These are phyloP conservation scores for Pseudohyphozyma bogoriensis DNA, from an alignment of 768 basidiomycete genomes.

Conservation along the genomic window DNA sequence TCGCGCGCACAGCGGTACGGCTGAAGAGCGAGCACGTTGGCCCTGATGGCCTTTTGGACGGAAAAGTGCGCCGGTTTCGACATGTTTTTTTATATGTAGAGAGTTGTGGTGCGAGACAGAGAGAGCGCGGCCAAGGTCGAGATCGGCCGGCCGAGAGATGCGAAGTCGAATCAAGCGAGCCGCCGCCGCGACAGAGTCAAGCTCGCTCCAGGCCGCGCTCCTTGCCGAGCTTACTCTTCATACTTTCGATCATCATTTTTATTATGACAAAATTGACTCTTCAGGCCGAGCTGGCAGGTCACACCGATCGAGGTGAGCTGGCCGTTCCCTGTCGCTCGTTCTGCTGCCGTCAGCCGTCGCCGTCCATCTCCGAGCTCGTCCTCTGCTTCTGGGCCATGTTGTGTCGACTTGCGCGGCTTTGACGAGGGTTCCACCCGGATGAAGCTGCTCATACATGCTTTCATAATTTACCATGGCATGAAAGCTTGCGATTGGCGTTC, in stretches of 20 bases:
- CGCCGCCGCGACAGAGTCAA: neutral
- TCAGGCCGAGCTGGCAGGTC: conserved; percentile 7
- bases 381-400: too few species aligned
- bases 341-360: too few species aligned
- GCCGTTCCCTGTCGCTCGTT: neutral
- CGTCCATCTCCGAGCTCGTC: too few species aligned
- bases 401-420: too few species aligned
- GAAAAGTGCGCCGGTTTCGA: conserved; percentile 67
- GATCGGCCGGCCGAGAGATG: too few species aligned
- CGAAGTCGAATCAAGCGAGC: neutral
- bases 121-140: too few species aligned
- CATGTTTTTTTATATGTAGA: neutral
- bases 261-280: neutral
- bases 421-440: too few species aligned
- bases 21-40: conserved; percentile 80
- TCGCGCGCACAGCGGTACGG: conserved; percentile 95
- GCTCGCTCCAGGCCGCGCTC: neutral
- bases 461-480: too few species aligned
- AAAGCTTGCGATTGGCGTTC: too few species aligned
- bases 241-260: neutral
- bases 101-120: neutral
- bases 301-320: conserved; percentile 22
- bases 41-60: conserved; percentile 73
- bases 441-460: too few species aligned
- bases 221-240: neutral